These are phyloP conservation scores for Gillenia trifoliata DNA, from an alignment of 306 rosid genomes.

Conservation along the genomic window DNA sequence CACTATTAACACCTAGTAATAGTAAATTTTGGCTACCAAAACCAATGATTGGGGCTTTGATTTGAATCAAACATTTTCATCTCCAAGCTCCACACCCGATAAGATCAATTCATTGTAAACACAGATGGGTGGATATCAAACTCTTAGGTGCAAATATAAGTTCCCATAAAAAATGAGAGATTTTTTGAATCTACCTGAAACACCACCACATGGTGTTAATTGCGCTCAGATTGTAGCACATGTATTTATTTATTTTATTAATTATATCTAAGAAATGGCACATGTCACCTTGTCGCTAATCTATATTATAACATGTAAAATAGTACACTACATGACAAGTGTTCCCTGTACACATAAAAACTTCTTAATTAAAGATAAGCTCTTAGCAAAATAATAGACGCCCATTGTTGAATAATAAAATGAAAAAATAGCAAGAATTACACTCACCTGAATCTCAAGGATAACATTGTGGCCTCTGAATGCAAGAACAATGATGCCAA, in stretches of 20 bases:
- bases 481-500: conserved; percentile 46
- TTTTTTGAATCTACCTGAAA: no score
- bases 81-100: neutral
- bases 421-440: neutral
- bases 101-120: neutral
- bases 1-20: neutral
- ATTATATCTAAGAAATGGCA: no score
- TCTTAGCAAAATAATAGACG: no score
- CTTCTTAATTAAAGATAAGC: no score
- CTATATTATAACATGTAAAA: no score
- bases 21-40: neutral
- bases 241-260: no score
- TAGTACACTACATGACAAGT: no score
- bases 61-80: neutral
- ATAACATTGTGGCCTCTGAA: conserved; percentile 71
- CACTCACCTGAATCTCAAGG: conserved; percentile 70
- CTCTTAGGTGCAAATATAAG: neutral
- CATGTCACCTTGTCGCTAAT: no score
- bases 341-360: no score
- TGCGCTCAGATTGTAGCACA: no score
- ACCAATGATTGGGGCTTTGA: neutral
- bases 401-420: neutral
- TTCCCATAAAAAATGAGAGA: neutral
- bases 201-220: no score
- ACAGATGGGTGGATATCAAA: neutral